A percentile compares a stretch with the other conserved stretches of the same genome.
Evolutionary conservation across 2,329 filamentous ascomycete genomes (phyloP).

Genomic region (Ophiostoma montium): DNA sequence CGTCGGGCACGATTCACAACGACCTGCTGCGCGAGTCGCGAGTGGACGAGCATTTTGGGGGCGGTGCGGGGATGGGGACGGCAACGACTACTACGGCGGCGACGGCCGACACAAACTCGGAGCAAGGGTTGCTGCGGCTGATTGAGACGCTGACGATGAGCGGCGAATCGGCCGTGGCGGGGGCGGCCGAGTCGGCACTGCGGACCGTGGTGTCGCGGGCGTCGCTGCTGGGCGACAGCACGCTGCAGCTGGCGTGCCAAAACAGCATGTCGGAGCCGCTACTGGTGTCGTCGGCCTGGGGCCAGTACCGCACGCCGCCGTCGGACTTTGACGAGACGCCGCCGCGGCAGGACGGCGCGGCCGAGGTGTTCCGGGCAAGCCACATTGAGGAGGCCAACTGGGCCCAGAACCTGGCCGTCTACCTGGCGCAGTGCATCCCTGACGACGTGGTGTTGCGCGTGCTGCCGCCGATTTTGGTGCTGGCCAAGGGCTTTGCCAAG

Average conservation of each 20-base stretch:
- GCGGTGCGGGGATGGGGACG: constrained; percentile 19
- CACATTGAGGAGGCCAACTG: constrained; percentile 37
- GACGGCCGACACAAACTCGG: constrained; percentile 40
- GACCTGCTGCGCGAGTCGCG: constrained; percentile 47
- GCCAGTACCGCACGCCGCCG: constrained; percentile 37
- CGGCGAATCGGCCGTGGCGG: constrained; percentile 39
- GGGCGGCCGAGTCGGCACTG: constrained; percentile 46
- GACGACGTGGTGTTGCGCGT: constrained; percentile 56
- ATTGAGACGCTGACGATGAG: constrained; percentile 48
- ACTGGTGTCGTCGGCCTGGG: constrained; percentile 42
- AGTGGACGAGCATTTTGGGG: constrained; percentile 25
- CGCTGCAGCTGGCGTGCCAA: constrained; percentile 35
- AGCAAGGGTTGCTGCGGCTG: constrained; percentile 46
- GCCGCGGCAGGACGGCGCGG: constrained; percentile 10
- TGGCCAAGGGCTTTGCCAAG: constrained; percentile 55
- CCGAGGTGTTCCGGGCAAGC: constrained; percentile 22
- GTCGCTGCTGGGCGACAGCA: constrained; percentile 29
- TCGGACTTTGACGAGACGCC: constrained; percentile 29
- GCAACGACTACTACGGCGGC: constrained; percentile 28
- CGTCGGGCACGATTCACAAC: constrained; percentile 52
- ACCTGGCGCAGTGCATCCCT: constrained; percentile 43
- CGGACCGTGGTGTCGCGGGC: constrained; percentile 43
- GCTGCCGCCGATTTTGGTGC: constrained; percentile 49
- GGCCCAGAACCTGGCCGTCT: constrained; percentile 46
- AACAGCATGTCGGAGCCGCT: constrained; percentile 37